Evolutionary conservation across 1,284 basidiomycete genomes (phyloP), one percentile per base, ranked within the genome.

Genomic region (Sanghuangporus weigelae): DNA sequence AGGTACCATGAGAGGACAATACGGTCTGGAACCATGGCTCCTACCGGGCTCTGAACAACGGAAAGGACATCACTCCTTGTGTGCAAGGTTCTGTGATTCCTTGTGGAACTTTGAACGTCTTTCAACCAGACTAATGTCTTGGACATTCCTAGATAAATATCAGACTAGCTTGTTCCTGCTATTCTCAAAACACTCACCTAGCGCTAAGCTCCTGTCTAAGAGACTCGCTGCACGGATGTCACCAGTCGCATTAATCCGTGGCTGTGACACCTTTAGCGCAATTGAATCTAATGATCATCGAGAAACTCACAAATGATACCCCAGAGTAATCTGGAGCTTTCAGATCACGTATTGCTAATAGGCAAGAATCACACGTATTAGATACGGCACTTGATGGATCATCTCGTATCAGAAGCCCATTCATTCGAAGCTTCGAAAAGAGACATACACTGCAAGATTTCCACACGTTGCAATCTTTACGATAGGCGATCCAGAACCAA

Each of bases 21-120:
- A 40, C 44, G 7, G 42, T 38, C 31, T 44, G 10, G 49, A 11
- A 36, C 16, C 16, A 14, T 19, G 44, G 19, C 2, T 36, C 77
- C 19, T 62, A 86, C 87, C 42, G 79, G 72, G 51, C 76, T 69
- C 67, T 84, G 83, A 55, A 76, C 71, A 19, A 88, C 73, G 7
- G 86, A 72, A 65, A 90, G 81, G 0, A 89, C 84, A 68, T 89
- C 87, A 58, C 85, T 87, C 21, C 77, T 68, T 0, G 85, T 86
- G 26, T 78, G 87, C 70, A 63, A 7, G 12, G 31, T 57, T 14
- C 23, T 39, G 11, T 73, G 69, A 39, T 67, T 64, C 7, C 71
- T 68, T n/a, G 74, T 71, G 7, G 71, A 86, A 70, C 62, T 40
- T 38, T 81, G 79, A 50, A 89, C 75, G 64, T 88, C 83, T 3